Conservation (phyloP, 805 yeast genomes). For the Debaryomyces maramus region DNA sequence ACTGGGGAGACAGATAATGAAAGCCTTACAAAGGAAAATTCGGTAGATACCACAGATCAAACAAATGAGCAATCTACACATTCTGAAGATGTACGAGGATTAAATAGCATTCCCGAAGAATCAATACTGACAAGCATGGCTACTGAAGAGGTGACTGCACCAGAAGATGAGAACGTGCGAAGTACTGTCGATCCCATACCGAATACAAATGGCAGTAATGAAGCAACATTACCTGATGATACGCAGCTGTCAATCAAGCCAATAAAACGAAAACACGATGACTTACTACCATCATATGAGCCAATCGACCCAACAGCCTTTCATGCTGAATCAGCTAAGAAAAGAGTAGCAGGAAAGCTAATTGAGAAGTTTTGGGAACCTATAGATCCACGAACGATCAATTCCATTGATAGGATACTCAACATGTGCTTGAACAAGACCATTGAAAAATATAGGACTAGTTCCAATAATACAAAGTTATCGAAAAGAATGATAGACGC, state of each 20-base stretch:
- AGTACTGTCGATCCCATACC: too few relatives aligned
- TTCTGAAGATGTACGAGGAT: too few relatives aligned
- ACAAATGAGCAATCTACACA: too few relatives aligned
- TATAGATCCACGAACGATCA: slow-evolving; percentile 14
- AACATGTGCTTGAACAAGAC: slow-evolving; percentile 27
- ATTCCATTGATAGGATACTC: slow-evolving; percentile 24
- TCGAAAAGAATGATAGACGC: slow-evolving; percentile 20
- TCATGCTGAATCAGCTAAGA: slow-evolving; percentile 11
- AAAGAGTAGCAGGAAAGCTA: slow-evolving; percentile 22
- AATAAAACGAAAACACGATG: background rate
- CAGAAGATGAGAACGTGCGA: background rate
- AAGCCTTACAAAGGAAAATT: too few relatives aligned
- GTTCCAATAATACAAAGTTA: slow-evolving; percentile 4
- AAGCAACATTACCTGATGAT: too few relatives aligned
- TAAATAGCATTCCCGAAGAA: too few relatives aligned
- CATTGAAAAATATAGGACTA: slow-evolving; percentile 20
- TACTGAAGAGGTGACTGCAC: background rate
- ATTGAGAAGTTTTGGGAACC: slow-evolving; percentile 34
- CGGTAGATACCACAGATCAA: too few relatives aligned
- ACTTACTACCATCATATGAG: background rate
- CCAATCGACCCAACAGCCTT: slow-evolving; percentile 13
- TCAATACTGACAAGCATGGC: too few relatives aligned
- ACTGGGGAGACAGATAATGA: too few relatives aligned
- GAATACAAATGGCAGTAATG: too few relatives aligned
- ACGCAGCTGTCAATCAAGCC: too few relatives aligned